Percentiles rank a stretch among this genome's conserved stretches.
Conservation (phyloP, 495 filamentous ascomycete genomes). For the Rusavskia elegans region DNA sequence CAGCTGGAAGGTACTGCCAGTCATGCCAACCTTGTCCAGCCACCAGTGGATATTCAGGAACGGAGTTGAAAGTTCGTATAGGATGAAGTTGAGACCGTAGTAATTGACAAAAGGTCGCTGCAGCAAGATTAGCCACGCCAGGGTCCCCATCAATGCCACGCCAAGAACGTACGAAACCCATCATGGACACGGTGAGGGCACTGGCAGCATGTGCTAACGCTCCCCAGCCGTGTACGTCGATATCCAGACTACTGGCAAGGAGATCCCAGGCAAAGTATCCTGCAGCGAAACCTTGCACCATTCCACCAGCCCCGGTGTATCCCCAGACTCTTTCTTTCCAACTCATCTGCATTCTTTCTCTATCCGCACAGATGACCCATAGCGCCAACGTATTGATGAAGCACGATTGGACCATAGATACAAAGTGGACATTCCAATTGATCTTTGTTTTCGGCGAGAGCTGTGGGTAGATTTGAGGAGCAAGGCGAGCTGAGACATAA, state of each 20-base stretch:
- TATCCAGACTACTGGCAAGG: slow-evolving; percentile 47
- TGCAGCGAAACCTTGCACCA: slow-evolving; percentile 71
- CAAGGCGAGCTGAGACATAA: slow-evolving; percentile 45
- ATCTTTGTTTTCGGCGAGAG: slow-evolving; percentile 51
- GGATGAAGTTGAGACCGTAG: slow-evolving; percentile 81
- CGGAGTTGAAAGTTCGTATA: slow-evolving; percentile 91
- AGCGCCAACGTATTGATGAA: slow-evolving; percentile 64
- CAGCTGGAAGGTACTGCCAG: slow-evolving; percentile 69
- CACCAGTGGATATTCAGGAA: slow-evolving; percentile 99
- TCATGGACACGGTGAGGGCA: slow-evolving; percentile 68
- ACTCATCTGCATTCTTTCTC: slow-evolving; percentile 58
- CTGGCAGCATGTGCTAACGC: slow-evolving; percentile 77
- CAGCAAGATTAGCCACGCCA: neutral
- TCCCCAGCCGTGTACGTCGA: slow-evolving; percentile 73
- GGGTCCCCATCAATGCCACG: neutral
- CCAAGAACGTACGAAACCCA: slow-evolving; percentile 69
- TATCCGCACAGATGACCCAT: slow-evolving; percentile 67
- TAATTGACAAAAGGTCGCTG: slow-evolving; percentile 89
- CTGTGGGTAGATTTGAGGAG: slow-evolving; percentile 55
- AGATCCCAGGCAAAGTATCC: slow-evolving; percentile 98
- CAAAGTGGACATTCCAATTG: slow-evolving; percentile 95
- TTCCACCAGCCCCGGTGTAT: slow-evolving; percentile 70
- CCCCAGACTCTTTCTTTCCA: slow-evolving; percentile 67
- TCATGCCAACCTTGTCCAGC: slow-evolving; percentile 90
- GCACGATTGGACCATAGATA: slow-evolving; percentile 74